Conservation (phyloP, 1,284 basidiomycete species). For the Cryptococcus neoformans region DNA sequence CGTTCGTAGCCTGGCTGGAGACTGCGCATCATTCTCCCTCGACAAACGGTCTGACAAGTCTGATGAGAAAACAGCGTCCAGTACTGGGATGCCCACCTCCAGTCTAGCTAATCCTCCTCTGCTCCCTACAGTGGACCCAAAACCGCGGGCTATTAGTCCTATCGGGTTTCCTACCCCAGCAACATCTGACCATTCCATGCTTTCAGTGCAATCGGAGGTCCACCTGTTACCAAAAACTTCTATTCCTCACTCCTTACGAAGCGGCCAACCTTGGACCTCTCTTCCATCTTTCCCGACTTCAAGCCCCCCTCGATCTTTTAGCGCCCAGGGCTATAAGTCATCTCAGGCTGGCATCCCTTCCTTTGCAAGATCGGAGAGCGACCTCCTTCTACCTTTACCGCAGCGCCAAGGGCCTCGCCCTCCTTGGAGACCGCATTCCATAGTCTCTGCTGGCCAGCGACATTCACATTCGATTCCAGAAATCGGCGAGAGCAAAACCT, state of each 20-base stretch:
- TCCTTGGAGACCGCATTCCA: conserved; percentile 10
- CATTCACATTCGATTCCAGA: conserved; percentile 2
- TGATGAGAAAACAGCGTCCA: not conserved
- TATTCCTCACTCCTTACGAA: conserved; percentile 1
- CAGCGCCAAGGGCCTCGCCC: conserved; percentile 7
- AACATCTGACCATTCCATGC: not conserved
- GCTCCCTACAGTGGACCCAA: not conserved
- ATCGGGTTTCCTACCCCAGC: conserved; percentile 1
- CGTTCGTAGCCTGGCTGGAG: conserved; percentile 10
- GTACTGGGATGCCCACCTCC: not conserved
- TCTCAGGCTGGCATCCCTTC: conserved; percentile 1
- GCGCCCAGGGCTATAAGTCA: not conserved
- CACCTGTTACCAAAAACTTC: not conserved
- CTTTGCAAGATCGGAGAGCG: conserved; percentile 7
- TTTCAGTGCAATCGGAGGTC: not conserved
- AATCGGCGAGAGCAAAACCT: not conserved
- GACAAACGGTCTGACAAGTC: not conserved
- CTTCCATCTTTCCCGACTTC: not conserved
- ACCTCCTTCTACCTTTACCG: not conserved
- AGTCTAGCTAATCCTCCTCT: not conserved
- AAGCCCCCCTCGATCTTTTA: not conserved
- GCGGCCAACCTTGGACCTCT: not conserved
- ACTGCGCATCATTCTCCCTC: conserved; percentile 1
- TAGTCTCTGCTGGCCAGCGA: not conserved
- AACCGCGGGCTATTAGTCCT: not conserved